Base-by-base conservation (phyloP, 2,329 filamentous ascomycete species). In the Emergomyces orientalis region DNA sequence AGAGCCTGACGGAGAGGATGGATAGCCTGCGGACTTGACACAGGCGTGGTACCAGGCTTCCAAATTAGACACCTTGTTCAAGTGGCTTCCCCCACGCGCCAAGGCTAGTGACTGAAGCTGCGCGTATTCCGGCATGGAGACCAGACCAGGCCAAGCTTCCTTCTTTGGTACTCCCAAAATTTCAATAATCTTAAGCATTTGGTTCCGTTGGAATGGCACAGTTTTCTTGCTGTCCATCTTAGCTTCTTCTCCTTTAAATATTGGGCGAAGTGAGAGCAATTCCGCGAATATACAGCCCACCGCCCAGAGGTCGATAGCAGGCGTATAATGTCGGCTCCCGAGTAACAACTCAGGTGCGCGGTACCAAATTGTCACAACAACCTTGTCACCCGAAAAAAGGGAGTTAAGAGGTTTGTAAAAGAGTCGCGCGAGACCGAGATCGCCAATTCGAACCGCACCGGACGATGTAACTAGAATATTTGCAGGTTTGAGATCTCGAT, bases 221-320 rank as follows among this genome's bases (percentile, higher is more conserved):
- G 90, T 94, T 78, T 97, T 97, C 77, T 99, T 99, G 69, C 85
- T 90, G 75, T 99, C 94, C 89, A 97, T 97, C 78, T 99, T 99
- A 19, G 94, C 94, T 76, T 99, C 94, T 72, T 99, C 94, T 0
- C 94, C 94, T 73, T 99, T 99, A 76, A 99, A 99, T 62, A 99
- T 97, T 0, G 94, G 94, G 0, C 93, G 84, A 3, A 99, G 79
- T 1, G 90, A 92, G 0, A 99, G 79, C 2, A 99, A 81, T 74
- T 99, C 94, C 1, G 94, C 94, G 71, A 99, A 97, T 71, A 99
- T 99, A 75, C 94, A 99, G 0, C 94, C 94, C 0, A 99, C 87
- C 2, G 94, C 94, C 94, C 94, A 99, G 75, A 97, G 86, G 74
- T 99, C 94, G 67, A 99, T 91, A 27, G 94, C 93, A 0, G 94